A percentile compares a stretch with the other conserved stretches of the same genome.
These are phyloP conservation scores for Tuber aestivum DNA, from an alignment of 495 filamentous ascomycete species.

Conservation along the genomic window DNA sequence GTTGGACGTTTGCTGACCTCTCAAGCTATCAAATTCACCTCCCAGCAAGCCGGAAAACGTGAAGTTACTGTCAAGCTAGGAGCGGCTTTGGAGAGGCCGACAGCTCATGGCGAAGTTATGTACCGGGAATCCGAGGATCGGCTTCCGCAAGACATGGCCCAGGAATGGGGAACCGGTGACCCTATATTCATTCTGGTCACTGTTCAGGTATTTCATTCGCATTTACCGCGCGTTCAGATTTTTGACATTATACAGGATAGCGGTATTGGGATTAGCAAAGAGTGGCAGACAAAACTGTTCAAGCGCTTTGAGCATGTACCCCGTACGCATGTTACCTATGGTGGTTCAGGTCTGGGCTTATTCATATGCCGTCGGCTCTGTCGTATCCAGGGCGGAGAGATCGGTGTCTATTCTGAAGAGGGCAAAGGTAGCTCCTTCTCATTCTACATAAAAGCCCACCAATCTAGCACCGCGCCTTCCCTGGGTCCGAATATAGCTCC, in stretches of 20 bases:
- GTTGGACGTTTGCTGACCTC: slow-evolving; percentile 51
- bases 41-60: slow-evolving; percentile 48
- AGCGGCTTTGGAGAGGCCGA: slow-evolving; percentile 55
- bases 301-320: slow-evolving; percentile 75
- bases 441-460: slow-evolving; percentile 66
- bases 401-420: slow-evolving; percentile 67
- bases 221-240: slow-evolving; percentile 58
- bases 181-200: slow-evolving; percentile 35
- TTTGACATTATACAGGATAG: slow-evolving; percentile 54
- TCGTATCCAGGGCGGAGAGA: slow-evolving; percentile 80
- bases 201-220: slow-evolving; percentile 15
- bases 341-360: slow-evolving; percentile 74
- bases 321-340: slow-evolving; percentile 73
- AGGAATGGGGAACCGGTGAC: slow-evolving; percentile 37
- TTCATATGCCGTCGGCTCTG: slow-evolving; percentile 76
- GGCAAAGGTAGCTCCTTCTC: slow-evolving; percentile 77
- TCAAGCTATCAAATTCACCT: slow-evolving; percentile 78
- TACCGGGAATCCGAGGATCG: slow-evolving; percentile 25
- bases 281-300: slow-evolving; percentile 72
- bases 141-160: slow-evolving; percentile 14
- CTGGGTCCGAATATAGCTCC: background rate
- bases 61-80: slow-evolving; percentile 65
- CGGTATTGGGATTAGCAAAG: slow-evolving; percentile 67
- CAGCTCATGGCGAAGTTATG: slow-evolving; percentile 39
- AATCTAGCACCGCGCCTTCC: slow-evolving; percentile 33